Conservation (phyloP, 176 grass and related monocot genomes). For the Oropetium thomaeum region DNA sequence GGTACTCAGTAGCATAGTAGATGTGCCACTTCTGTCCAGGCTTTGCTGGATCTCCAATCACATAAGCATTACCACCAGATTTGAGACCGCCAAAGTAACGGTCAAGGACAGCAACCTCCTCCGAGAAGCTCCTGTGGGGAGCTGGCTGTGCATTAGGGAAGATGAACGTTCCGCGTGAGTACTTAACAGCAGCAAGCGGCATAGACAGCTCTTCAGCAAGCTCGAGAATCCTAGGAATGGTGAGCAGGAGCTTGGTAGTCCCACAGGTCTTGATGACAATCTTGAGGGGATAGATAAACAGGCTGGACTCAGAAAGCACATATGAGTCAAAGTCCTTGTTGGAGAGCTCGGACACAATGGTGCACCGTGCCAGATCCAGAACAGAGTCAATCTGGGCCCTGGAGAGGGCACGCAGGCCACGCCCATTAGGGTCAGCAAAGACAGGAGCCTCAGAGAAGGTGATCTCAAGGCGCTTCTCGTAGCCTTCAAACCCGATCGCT, state of each 20-base stretch:
- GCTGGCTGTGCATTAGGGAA: conserved; percentile 67
- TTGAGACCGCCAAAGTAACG: conserved; percentile 49
- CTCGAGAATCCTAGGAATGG: conserved; percentile 72
- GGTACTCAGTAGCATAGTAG: conserved; percentile 61
- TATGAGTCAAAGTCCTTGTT: conserved; percentile 75
- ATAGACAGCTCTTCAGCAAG: conserved; percentile 70
- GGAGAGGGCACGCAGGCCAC: conserved; percentile 61
- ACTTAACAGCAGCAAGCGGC: conserved; percentile 59
- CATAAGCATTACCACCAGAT: conserved; percentile 64
- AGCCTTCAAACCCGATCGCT: conserved; percentile 75
- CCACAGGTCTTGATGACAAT: conserved; percentile 81
- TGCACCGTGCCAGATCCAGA: conserved; percentile 74
- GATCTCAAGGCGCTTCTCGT: conserved; percentile 76
- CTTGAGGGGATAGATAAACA: conserved; percentile 70
- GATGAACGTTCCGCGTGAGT: conserved; percentile 75
- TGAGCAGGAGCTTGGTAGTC: conserved; percentile 70
- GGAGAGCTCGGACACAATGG: conserved; percentile 71
- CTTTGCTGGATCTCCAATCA: conserved; percentile 56
- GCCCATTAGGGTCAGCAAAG: conserved; percentile 53
- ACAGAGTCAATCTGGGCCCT: conserved; percentile 75
- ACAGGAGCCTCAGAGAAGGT: conserved; percentile 52
- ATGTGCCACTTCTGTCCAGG: conserved; percentile 71
- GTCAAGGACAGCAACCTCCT: conserved; percentile 57
- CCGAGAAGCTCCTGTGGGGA: conserved; percentile 79
- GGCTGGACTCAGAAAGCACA: conserved; percentile 72